phyloP scores from a whole-genome alignment of 257 asterid species.

The Verbena officinalis region DNA sequence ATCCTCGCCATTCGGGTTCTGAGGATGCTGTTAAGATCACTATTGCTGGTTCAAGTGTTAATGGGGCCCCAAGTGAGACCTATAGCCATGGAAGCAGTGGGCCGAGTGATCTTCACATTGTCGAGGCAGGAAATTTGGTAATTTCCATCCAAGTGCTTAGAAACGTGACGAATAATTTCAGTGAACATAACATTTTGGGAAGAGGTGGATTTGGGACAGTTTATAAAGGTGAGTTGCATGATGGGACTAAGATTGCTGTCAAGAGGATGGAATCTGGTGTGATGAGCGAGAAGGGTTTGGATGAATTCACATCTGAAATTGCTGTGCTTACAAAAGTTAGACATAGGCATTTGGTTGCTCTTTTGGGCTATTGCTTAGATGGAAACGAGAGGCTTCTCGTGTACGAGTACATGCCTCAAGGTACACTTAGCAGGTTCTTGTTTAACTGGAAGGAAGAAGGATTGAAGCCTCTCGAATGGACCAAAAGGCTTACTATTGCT shows the following conservation, averaged over 20 bases:
- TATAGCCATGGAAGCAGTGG: slow-evolving; percentile 62
- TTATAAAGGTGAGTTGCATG: slow-evolving; percentile 81
- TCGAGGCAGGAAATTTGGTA: slow-evolving; percentile 75
- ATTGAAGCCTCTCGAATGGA: slow-evolving; percentile 87
- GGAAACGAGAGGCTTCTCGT: slow-evolving; percentile 79
- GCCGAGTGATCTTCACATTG: slow-evolving; percentile 59
- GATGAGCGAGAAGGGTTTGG: slow-evolving; percentile 74
- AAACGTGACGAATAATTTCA: slow-evolving; percentile 68
- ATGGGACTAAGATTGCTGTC: slow-evolving; percentile 79
- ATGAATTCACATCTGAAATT: slow-evolving; percentile 84
- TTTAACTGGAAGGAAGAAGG: slow-evolving; percentile 77
- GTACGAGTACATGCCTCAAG: slow-evolving; percentile 90
- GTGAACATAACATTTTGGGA: slow-evolving; percentile 65
- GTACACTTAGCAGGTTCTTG: slow-evolving; percentile 71
- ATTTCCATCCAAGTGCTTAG: slow-evolving; percentile 74
- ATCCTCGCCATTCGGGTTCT: slow-evolving; percentile 77
- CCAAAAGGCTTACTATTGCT: slow-evolving; percentile 68
- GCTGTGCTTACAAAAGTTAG: slow-evolving; percentile 88
- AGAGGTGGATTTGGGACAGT: slow-evolving; percentile 91
- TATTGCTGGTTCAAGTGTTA: slow-evolving; percentile 52
- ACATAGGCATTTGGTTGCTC: slow-evolving; percentile 87
- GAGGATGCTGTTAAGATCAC: slow-evolving; percentile 79
- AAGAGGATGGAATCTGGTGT: slow-evolving; percentile 91
- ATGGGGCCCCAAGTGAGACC: slow-evolving; percentile 60
- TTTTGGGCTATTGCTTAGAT: slow-evolving; percentile 79